These are phyloP conservation scores for Nidularia pulvinata DNA, from an alignment of 768 basidiomycete genomes.

Conservation along the genomic window DNA sequence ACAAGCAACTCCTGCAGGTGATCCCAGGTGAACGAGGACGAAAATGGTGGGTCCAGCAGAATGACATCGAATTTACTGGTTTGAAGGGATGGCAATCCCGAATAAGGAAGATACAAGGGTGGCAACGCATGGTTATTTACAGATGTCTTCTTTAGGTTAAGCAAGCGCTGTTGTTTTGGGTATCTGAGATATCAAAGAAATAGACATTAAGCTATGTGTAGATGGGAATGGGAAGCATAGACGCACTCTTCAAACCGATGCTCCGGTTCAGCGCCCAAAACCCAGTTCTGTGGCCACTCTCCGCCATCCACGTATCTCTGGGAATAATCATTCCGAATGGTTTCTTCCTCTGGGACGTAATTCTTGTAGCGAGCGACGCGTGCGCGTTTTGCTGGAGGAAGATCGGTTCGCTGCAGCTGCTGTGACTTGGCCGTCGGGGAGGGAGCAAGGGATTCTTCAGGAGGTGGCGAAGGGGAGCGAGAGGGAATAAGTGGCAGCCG, in stretches of 20 bases:
- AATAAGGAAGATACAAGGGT: slow-evolving; percentile 69
- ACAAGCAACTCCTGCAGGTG: slow-evolving; percentile 82
- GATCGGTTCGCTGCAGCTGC: slow-evolving; percentile 33
- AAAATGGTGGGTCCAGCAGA: slow-evolving; percentile 89
- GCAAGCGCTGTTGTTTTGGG: slow-evolving; percentile 87
- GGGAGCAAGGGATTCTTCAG: slow-evolving; percentile 38
- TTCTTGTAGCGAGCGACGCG: slow-evolving; percentile 71
- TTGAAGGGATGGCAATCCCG: slow-evolving; percentile 53
- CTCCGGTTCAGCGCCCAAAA: slow-evolving; percentile 87
- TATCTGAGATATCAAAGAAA: slow-evolving; percentile 53
- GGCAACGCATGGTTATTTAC: slow-evolving; percentile 71
- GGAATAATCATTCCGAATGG: slow-evolving; percentile 94
- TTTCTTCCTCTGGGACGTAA: slow-evolving; percentile 94
- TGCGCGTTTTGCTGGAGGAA: slow-evolving; percentile 72
- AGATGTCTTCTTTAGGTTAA: slow-evolving; percentile 80
- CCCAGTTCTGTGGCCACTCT: slow-evolving; percentile 94
- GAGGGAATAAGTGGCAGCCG: slow-evolving; percentile 8
- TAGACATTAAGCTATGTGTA: slow-evolving; percentile 2
- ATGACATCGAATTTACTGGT: slow-evolving; percentile 88
- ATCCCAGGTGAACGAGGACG: slow-evolving; percentile 85
- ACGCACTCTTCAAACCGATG: slow-evolving; percentile 93
- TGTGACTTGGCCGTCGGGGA: slow-evolving; percentile 37
- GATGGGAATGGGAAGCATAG: no score
- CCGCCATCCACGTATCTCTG: slow-evolving; percentile 89
- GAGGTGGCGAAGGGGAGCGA: slow-evolving; percentile 43